Evolutionary conservation across 371 early-diverging fungal species (phyloP).

Genomic region (Mucor lusitanicus): DNA sequence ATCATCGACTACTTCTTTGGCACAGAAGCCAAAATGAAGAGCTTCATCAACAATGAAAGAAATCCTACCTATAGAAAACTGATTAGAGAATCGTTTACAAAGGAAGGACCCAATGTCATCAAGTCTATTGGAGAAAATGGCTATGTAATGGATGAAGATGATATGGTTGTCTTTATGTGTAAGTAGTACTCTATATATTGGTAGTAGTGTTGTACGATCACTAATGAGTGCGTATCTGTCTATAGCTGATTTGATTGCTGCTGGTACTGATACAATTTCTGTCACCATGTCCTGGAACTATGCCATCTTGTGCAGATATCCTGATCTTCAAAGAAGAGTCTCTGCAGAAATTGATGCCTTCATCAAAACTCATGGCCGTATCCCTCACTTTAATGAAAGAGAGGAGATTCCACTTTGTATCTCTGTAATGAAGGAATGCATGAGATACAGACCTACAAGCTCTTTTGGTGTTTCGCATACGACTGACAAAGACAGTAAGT

Average conservation of each 20-base stretch:
- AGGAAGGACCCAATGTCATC: conserved; percentile 1
- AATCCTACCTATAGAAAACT: conserved; percentile 7
- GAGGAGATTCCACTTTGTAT: conserved; percentile 9
- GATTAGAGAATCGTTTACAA: conserved; percentile 1
- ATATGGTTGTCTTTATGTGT: conserved; percentile 6
- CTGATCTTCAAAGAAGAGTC: conserved; percentile 12
- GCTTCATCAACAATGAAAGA: neutral
- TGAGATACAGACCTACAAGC: conserved; percentile 8
- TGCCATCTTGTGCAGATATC: conserved; percentile 11
- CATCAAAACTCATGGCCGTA: neutral
- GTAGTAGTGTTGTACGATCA: too few relatives aligned
- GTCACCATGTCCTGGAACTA: conserved; percentile 15
- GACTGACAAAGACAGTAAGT: conserved; percentile 11
- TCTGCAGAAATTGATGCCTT: conserved; percentile 16
- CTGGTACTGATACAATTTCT: conserved; percentile 17
- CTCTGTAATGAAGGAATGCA: conserved; percentile 15
- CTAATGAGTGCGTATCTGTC: too few relatives aligned
- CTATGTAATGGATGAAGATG: neutral
- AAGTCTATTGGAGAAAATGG: conserved; percentile 10
- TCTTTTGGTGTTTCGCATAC: conserved; percentile 12
- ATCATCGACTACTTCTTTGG: neutral
- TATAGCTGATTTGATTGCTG: conserved; percentile 18
- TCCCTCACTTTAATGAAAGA: conserved; percentile 9
- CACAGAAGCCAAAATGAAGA: neutral
- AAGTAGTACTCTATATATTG: neutral